Evolutionary conservation across 2,329 filamentous ascomycete genomes (phyloP).

Genomic region (Pochonia chlamydosporia): DNA sequence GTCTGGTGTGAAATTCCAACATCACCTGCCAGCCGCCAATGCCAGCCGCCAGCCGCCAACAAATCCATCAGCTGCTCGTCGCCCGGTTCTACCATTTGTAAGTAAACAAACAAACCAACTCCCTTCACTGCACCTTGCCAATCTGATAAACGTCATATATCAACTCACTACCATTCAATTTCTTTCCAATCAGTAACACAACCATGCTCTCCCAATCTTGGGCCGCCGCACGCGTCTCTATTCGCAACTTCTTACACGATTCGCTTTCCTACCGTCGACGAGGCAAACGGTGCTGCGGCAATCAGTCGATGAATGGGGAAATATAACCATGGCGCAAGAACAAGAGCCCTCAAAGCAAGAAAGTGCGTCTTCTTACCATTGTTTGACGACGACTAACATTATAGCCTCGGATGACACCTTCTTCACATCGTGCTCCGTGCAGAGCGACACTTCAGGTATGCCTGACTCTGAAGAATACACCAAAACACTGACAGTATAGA

Average conservation of each 20-base stretch:
- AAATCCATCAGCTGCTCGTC: too few species aligned
- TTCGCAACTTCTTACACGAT: constrained; percentile 5
- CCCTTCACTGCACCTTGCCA: too few species aligned
- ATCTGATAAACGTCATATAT: too few species aligned
- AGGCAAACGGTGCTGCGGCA: not conserved
- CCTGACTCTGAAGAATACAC: too few species aligned
- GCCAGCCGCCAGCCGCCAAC: too few species aligned
- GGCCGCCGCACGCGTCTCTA: constrained; percentile 1
- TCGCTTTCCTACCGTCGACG: not conserved
- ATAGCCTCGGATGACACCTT: constrained; percentile 3
- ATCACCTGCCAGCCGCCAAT: too few species aligned
- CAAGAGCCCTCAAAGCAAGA: not conserved
- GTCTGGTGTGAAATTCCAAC: too few species aligned
- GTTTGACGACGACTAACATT: not conserved
- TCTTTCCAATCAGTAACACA: too few species aligned
- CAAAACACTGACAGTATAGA: not conserved
- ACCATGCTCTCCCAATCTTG: constrained; percentile 7
- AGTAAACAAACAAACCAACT: too few species aligned
- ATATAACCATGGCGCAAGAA: not conserved
- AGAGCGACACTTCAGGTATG: constrained; percentile 1
- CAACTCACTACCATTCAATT: too few species aligned
- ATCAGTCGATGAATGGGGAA: constrained; percentile 3
- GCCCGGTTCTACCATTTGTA: too few species aligned
- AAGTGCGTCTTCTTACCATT: not conserved
- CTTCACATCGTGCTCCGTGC: not conserved